Evolutionary conservation across 106 monocot genomes (phyloP).

Genomic region (Dactylorhiza incarnata): DNA sequence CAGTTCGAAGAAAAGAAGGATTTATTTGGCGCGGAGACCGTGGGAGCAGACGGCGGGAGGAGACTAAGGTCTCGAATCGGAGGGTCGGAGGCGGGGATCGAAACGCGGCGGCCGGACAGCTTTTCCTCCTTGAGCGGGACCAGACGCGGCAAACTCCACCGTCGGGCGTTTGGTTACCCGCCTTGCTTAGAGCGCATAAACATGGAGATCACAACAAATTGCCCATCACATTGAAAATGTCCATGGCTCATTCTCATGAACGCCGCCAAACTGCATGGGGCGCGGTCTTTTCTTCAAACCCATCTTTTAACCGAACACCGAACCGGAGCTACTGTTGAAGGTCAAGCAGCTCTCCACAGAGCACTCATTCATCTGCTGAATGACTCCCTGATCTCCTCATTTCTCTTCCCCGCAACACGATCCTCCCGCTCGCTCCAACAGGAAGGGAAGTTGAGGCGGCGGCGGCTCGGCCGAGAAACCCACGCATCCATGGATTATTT

Average conservation of each 20-base stretch:
- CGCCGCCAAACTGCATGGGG: conserved; percentile 6
- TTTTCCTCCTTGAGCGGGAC: no score
- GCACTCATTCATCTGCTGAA: conserved; percentile 21
- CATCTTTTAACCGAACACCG: neutral
- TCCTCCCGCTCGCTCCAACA: conserved; percentile 12
- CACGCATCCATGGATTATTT: conserved; percentile 9
- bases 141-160: no score
- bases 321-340: conserved; percentile 5
- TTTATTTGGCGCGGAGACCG: no score
- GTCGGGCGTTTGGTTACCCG: no score
- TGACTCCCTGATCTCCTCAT: neutral
- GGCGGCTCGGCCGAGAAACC: conserved; percentile 8
- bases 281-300: conserved; percentile 10
- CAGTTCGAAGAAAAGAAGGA: no score
- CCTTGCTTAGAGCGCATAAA: no score
- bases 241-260: neutral
- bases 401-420: neutral
- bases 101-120: no score
- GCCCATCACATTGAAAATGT: neutral
- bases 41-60: no score
- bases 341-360: conserved; percentile 42
- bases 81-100: no score
- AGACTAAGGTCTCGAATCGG: no score
- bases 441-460: conserved; percentile 1
- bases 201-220: no score